Evolutionary conservation across 345 rosid species (phyloP), one percentile per base, ranked within the genome.

Genomic region (Draba incana): DNA sequence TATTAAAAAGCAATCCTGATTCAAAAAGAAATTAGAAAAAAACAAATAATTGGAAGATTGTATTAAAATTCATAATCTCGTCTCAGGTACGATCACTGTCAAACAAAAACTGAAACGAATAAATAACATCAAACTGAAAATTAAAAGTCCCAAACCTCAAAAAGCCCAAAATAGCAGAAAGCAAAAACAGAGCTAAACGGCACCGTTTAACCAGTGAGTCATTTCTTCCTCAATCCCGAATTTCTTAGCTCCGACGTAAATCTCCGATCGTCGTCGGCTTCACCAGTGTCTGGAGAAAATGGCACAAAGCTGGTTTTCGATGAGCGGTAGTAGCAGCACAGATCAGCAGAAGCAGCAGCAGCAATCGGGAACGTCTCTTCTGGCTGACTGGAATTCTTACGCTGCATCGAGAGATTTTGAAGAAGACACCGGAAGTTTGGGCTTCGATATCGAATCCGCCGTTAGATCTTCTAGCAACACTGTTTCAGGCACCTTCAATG

Each of bases 341-440:
- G 72, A 70, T 25, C 82, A 79, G 38, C 77, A 50, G 51, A 77
- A 48, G 56, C 74, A 61, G 35, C 81, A 71, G 59, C 63, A 56
- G 51, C 77, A 76, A 63, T 14, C 77, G 59, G 64, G 78, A 4
- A 56, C 88, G 16, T 91, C 96, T 54, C 79, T 89, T 8, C 81
- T 89, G 27, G 83, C 88, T 3, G 93, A 92, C 66, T 89, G 98
- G 96, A 89, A 89, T 70, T 79, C 96, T 1, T 92, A 91, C 73
- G 82, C 96, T 35, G 79, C 92, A 7, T 61, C 96, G 5, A 78
- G 81, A 62, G 38, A 81, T 43, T 82, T 77, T 2, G 88, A 80
- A 16, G 72, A 69, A 16, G 62, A 74, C 3, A n/a, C 80, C 20
- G 78, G 78, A 38, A 81, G 75, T 54, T 78, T 80, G 11, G 89